Evolutionary conservation across 495 filamentous ascomycete species (phyloP), one percentile per base, ranked within the genome.

Genomic region (Copromyces sp.): DNA sequence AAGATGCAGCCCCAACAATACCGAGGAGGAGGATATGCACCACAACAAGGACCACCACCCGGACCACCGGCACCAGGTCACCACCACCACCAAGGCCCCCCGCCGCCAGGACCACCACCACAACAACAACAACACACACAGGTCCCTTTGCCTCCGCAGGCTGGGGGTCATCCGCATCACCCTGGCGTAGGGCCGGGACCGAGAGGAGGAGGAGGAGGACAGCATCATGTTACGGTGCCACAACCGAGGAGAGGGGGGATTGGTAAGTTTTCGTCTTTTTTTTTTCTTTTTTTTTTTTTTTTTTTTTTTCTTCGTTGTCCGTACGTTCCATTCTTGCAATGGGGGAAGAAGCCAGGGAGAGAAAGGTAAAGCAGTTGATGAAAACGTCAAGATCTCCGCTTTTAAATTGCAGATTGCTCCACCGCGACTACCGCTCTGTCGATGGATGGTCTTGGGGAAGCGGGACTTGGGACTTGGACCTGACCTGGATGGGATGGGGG

Each of bases 1-100:
- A 82, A 72, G 76, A 86, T 86, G 84, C 84, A 86, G 79, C 75
- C 79, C 68, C 78, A 83, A 73, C 78, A 83, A 73, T 86, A 82
- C 77, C 84, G 84, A 61, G 77, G 81, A 61, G 77, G 81, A 24
- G 24, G 24, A 68, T 85, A 85, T 77, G 80, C 80, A 72, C 81
- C 80, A 75, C 40, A 42, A 12, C 40, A 16, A 12, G 11, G 11
- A 42, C 40, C 40, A 41, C 11, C 40, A 12, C 40, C 40, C 20
- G 35, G 35, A 37, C 35, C 35, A 37, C 35, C 35, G 3, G 42
- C 24, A 61, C 53, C 53, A 14, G 47, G 47, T 29, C 47, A 65
- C 29, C 53, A 65, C 29, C 47, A 35, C 14, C 53, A 65, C 0
- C 53, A 65, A 35, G 53, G 53, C 29, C 44, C n/a, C 6, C 45